A percentile compares a stretch with the other conserved stretches of the same genome.
phyloP scores from a whole-genome alignment of 257 asterid genomes.

The Gentiana macrophylla region DNA sequence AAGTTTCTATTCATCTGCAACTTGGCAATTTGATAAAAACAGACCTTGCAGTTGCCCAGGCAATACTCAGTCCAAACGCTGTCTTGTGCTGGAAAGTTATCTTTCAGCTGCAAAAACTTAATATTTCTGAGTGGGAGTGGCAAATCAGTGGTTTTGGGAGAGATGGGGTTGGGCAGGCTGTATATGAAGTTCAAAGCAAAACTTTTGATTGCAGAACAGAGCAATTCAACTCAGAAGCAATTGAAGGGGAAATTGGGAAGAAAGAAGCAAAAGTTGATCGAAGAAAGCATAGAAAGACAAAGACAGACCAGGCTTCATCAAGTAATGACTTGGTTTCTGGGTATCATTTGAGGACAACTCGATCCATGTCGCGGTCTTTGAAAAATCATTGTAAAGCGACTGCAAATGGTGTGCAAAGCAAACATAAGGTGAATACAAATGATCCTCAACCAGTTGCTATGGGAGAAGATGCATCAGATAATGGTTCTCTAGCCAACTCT shows the following conservation, averaged over 20 bases:
- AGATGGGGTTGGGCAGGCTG: conserved; percentile 21
- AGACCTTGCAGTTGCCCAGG: conserved; percentile 32
- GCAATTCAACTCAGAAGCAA: conserved; percentile 14
- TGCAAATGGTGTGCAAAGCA: conserved; percentile 18
- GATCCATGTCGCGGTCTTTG: conserved; percentile 54
- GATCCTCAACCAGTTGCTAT: conserved; percentile 21
- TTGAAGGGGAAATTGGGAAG: conserved; percentile 23
- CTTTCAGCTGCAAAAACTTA: conserved; percentile 57
- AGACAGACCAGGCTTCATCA: conserved; percentile 32
- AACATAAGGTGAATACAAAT: conserved; percentile 18
- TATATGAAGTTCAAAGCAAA: conserved; percentile 17
- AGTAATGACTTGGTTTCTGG: conserved; percentile 17
- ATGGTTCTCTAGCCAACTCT: conserved; percentile 33
- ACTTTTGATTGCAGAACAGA: conserved; percentile 21
- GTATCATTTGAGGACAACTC: conserved; percentile 42
- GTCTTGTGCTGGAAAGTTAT: conserved; percentile 41
- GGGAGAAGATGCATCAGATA: conserved; percentile 15
- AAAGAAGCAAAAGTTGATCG: conserved; percentile 32
- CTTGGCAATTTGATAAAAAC: conserved; percentile 57
- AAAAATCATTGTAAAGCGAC: conserved; percentile 30
- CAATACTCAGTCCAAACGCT: conserved; percentile 26
- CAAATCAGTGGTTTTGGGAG: conserved; percentile 27
- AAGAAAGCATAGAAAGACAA: conserved; percentile 49
- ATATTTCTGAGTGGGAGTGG: conserved; percentile 29
- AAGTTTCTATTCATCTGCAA: conserved; percentile 51